Conservation (phyloP, 2,329 filamentous ascomycete species). For the Thermoascus crustaceus region DNA sequence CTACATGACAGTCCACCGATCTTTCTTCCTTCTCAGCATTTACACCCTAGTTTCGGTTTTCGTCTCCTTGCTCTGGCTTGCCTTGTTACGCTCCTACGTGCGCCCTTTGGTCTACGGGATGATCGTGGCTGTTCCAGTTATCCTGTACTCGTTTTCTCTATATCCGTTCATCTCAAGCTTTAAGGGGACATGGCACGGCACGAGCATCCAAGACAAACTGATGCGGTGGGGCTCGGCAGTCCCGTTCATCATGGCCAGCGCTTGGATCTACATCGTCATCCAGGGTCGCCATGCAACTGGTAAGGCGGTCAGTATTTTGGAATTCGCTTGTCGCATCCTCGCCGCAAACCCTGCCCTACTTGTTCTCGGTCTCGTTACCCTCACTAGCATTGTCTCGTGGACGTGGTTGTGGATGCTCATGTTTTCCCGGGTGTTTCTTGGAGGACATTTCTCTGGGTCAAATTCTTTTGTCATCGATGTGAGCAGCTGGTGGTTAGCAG, state of each 20-base stretch:
- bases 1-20: constrained; percentile 78
- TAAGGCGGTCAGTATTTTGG: constrained; percentile 78
- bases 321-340: constrained; percentile 84
- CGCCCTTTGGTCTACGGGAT: constrained; percentile 74
- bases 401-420: constrained; percentile 95
- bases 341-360: constrained; percentile 76
- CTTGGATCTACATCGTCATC: constrained; percentile 79
- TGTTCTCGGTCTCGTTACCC: constrained; percentile 69
- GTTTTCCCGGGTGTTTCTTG: constrained; percentile 92
- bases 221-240: constrained; percentile 83
- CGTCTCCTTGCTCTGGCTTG: constrained; percentile 84
- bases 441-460: constrained; percentile 63
- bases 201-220: constrained; percentile 70
- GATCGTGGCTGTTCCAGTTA: constrained; percentile 72
- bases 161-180: constrained; percentile 90
- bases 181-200: constrained; percentile 65
- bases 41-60: constrained; percentile 87
- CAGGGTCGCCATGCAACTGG: constrained; percentile 72
- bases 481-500: constrained; percentile 91
- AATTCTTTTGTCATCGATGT: constrained; percentile 71
- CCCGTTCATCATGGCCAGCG: constrained; percentile 61
- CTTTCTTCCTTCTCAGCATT: constrained; percentile 79
- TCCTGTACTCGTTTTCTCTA: constrained; percentile 80
- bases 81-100: constrained; percentile 78
- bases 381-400: constrained; percentile 71